Evolutionary conservation across 2,329 filamentous ascomycete genomes (phyloP).

Genomic region (Talaromyces islandicus): DNA sequence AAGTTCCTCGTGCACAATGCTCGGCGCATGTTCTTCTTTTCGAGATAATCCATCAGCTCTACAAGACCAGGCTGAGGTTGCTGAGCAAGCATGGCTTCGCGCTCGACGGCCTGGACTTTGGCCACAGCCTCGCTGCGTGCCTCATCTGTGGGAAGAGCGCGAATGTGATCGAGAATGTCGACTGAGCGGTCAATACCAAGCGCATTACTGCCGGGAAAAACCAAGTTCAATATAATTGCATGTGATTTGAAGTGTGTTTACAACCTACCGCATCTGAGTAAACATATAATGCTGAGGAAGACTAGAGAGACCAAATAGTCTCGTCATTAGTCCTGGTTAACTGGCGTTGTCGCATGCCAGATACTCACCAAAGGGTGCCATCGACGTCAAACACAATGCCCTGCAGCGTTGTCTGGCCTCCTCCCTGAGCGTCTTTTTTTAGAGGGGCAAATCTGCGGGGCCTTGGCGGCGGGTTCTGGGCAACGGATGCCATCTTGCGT

Average conservation of each 20-base stretch:
- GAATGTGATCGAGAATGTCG: slow-evolving; percentile 89
- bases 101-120: slow-evolving; percentile 73
- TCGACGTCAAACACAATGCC: slow-evolving; percentile 87
- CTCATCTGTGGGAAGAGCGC: slow-evolving; percentile 57
- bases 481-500: slow-evolving; percentile 20
- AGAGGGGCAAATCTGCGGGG: slow-evolving; percentile 48
- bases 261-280: slow-evolving; percentile 63
- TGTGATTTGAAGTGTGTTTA: neutral
- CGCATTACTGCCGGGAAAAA: slow-evolving; percentile 35
- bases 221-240: neutral
- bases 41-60: slow-evolving; percentile 75
- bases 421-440: slow-evolving; percentile 25
- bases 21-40: slow-evolving; percentile 60
- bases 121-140: slow-evolving; percentile 62
- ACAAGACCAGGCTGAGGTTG: slow-evolving; percentile 74
- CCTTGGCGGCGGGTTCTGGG: slow-evolving; percentile 17
- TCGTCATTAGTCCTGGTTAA: neutral
- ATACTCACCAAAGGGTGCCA: slow-evolving; percentile 76
- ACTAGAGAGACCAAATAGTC: slow-evolving; percentile 40
- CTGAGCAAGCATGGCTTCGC: slow-evolving; percentile 71
- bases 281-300: slow-evolving; percentile 97
- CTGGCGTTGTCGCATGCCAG: neutral
- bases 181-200: slow-evolving; percentile 64
- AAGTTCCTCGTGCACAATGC: slow-evolving; percentile 95
- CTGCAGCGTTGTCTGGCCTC: slow-evolving; percentile 40